phyloP scores from a whole-genome alignment of 2,329 filamentous ascomycete genomes.

The Penicillium sp. region DNA sequence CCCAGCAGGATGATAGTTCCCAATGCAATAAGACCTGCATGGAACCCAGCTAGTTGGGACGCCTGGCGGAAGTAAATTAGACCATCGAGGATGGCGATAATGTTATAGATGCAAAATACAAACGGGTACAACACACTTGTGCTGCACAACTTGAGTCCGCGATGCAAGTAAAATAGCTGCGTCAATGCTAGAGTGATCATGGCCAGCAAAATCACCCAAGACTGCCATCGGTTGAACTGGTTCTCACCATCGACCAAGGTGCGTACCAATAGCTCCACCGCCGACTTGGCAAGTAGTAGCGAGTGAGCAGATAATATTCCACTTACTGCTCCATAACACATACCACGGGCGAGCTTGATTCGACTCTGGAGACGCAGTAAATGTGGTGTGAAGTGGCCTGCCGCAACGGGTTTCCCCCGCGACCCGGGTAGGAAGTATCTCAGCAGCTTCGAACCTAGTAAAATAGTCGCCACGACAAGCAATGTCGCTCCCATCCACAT shows the following conservation, averaged over 20 bases:
- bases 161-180: constrained; percentile 93
- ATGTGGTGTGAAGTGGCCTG: constrained; percentile 45
- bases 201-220: constrained; percentile 84
- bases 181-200: constrained; percentile 80
- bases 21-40: constrained; percentile 72
- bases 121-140: constrained; percentile 95
- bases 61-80: constrained; percentile 95
- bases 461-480: constrained; percentile 69
- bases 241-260: constrained; percentile 85
- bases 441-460: constrained; percentile 56
- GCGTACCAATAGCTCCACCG: constrained; percentile 87
- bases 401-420: constrained; percentile 40
- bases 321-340: constrained; percentile 86
- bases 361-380: constrained; percentile 54
- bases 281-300: constrained; percentile 90
- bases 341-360: constrained; percentile 74
- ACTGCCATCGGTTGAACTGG: constrained; percentile 93
- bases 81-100: constrained; percentile 95
- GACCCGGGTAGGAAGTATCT: constrained; percentile 38
- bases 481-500: constrained; percentile 85
- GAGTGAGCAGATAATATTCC: constrained; percentile 93
- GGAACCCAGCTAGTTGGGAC: constrained; percentile 71
- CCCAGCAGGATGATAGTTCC: constrained; percentile 83
- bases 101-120: constrained; percentile 99
- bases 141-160: constrained; percentile 89